Base-by-base conservation (phyloP, 1,139 yeast species). In the Magnusiomyces fungicola region DNA sequence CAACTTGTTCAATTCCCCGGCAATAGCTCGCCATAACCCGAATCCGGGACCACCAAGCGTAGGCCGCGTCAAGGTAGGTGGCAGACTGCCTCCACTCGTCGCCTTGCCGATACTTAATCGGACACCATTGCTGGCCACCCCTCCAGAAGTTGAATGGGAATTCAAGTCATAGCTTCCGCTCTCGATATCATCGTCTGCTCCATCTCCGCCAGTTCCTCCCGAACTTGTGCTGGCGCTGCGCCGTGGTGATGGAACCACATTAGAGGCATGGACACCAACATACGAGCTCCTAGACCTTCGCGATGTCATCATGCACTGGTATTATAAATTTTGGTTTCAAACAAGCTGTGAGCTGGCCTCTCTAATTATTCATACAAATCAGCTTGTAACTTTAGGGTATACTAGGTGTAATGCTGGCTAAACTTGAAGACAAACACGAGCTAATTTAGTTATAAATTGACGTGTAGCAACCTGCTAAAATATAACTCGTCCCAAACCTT, bases 1-100 rank as follows among this genome's bases (percentile, higher is more conserved):
- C 16, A 51, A 47, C 25, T 49, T 51, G 38, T 24, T 44, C 29
- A 51, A 49, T 40, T 51, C 54, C 29, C 50, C 47, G 18, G 50
- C 49, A 23, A 51, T 48, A 18, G 54, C 54, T 23, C 54, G 46
- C 54, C 54, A 51, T 7, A 51, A 45, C 10, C 50, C 50, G 4
- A 44, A 14, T 18, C 40, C 46, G 3, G 46, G 50, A 27, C 50
- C 50, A 5, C 33, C 36, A 10, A 29, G 18, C 14, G 30, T 18
- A 14, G 48, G 48, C n/a, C 30, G 9, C 16, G 36, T 30, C 32
- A 23, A 49, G 43, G n/a, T 47, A 16, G 39, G 30, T 29, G 30
- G 52, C 9, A 32, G 16, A 14, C n/a, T 7, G 10, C 36, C 16
- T 27, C n/a, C n/a, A n/a, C n/a, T n/a, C n/a, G n/a, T n/a, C n/a